These are phyloP conservation scores for Platanus orientalis DNA, from an alignment of 164 flowering plant species.

Conservation along the genomic window DNA sequence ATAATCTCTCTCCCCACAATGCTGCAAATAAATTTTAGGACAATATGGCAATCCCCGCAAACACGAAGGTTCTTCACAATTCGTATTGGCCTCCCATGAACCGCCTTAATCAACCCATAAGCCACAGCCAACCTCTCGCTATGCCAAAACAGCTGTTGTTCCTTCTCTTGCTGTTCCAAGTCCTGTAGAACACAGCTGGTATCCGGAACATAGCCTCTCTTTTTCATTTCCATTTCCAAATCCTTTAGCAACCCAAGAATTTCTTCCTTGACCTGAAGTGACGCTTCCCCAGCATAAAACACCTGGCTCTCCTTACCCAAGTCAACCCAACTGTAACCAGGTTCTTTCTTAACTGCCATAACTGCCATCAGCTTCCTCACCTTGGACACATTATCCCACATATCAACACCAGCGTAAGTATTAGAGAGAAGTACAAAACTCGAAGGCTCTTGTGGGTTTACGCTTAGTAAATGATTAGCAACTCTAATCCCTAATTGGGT, in stretches of 20 bases:
- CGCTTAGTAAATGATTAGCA: background rate
- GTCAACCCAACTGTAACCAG: background rate
- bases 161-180: background rate
- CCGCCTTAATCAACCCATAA: background rate
- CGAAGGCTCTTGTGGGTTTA: background rate
- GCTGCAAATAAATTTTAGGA: background rate
- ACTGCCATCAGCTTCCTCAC: background rate
- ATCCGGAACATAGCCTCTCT: background rate
- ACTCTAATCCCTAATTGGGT: background rate
- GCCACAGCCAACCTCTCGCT: background rate
- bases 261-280: background rate
- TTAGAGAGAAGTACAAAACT: background rate
- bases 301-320: background rate
- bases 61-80: background rate
- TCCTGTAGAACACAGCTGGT: background rate
- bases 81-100: background rate
- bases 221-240: background rate
- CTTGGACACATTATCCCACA: background rate
- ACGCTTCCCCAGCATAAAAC: background rate
- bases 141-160: background rate
- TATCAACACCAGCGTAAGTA: background rate
- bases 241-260: background rate
- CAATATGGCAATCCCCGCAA: background rate
- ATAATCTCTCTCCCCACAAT: background rate
- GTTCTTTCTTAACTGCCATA: background rate